phyloP scores from a whole-genome alignment of 352 stramenopile genomes.

The Phytophthora citricola region DNA sequence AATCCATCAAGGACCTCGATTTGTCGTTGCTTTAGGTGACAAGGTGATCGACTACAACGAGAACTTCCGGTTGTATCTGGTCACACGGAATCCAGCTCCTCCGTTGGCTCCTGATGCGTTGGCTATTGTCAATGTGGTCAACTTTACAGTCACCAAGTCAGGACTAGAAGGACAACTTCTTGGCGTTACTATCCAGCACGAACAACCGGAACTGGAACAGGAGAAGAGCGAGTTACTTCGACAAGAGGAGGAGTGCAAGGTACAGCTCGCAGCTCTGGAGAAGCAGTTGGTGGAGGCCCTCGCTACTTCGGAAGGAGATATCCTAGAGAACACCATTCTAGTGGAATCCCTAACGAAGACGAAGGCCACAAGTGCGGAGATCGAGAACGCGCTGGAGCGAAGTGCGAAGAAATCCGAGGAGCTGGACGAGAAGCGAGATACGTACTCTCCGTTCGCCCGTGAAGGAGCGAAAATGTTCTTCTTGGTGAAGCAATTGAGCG shows the following conservation, averaged over 20 bases:
- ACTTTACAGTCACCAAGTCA: constrained; percentile 96
- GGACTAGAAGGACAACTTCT: constrained; percentile 95
- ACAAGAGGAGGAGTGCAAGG: constrained; percentile 95
- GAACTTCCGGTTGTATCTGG: constrained; percentile 93
- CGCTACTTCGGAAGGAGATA: constrained; percentile 94
- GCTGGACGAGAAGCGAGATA: constrained; percentile 93
- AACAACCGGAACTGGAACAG: constrained; percentile 94
- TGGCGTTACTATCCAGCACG: constrained; percentile 93
- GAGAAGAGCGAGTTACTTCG: constrained; percentile 92
- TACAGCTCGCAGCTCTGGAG: constrained; percentile 93
- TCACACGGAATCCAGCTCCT: constrained; percentile 92
- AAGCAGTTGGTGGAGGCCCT: constrained; percentile 94
- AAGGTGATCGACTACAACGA: constrained; percentile 96
- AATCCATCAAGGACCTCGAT: constrained; percentile 91
- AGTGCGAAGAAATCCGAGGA: constrained; percentile 91
- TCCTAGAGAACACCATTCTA: constrained; percentile 94
- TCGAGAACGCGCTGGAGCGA: constrained; percentile 89
- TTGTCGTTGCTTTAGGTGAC: constrained; percentile 91
- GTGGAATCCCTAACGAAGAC: constrained; percentile 95
- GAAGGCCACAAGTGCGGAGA: constrained; percentile 93
- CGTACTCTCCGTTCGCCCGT: constrained; percentile 90
- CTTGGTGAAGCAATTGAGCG: constrained; percentile 90
- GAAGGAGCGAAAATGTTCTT: constrained; percentile 95
- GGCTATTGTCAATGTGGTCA: constrained; percentile 93
- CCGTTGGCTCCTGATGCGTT: constrained; percentile 88